Percentiles rank a stretch among this genome's conserved stretches.
Conservation (phyloP, 805 yeast genomes). For the Hanseniaspora mollemarum region DNA sequence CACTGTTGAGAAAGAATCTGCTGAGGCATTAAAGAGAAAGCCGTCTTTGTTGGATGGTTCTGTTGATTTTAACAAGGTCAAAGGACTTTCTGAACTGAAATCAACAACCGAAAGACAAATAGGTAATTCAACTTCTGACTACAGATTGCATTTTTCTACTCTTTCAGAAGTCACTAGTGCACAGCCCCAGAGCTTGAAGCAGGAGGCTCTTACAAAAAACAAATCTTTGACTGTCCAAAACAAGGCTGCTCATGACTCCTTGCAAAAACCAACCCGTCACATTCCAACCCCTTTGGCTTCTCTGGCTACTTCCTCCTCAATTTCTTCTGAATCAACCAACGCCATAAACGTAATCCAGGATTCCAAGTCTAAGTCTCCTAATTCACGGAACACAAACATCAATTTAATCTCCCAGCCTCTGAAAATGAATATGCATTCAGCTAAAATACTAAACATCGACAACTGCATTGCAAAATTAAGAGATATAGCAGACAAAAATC, state of each 20-base stretch:
- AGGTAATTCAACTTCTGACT: background rate
- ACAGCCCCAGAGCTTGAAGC: background rate
- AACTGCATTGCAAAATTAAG: slow-evolving; percentile 50
- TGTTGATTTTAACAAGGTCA: background rate
- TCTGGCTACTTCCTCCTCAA: slow-evolving; percentile 4
- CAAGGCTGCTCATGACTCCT: slow-evolving; percentile 13
- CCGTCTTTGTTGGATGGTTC: background rate
- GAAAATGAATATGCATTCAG: background rate
- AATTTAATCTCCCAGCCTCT: background rate
- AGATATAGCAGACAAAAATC: slow-evolving; percentile 38
- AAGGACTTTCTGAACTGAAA: background rate
- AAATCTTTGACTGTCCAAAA: slow-evolving; percentile 8
- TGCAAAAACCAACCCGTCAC: background rate
- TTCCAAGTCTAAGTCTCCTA: background rate
- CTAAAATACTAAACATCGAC: slow-evolving; percentile 42
- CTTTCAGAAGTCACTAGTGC: background rate
- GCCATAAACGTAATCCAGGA: background rate
- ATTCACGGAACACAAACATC: background rate
- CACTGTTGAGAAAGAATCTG: background rate
- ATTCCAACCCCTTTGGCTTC: slow-evolving; percentile 12
- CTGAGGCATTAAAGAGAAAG: background rate
- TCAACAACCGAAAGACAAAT: background rate
- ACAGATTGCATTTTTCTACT: background rate
- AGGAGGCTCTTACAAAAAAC: background rate
- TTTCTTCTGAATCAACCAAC: slow-evolving; percentile 10